These are phyloP conservation scores for Senecio squalidus DNA, from an alignment of 140 eudicot genomes.

Conservation along the genomic window DNA sequence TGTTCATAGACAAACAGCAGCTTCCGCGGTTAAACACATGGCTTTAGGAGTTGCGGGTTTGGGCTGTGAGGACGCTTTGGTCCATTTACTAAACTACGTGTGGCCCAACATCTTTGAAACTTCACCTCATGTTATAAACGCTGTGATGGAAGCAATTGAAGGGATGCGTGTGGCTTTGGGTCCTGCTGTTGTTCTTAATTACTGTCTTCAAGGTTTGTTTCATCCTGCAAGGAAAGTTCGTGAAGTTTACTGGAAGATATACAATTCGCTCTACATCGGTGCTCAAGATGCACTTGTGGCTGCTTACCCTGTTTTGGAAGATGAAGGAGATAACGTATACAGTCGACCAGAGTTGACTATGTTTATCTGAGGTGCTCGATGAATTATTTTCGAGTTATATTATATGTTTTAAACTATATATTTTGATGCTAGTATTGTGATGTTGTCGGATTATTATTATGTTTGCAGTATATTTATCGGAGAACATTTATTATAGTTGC, in stretches of 20 bases:
- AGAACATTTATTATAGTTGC: no score
- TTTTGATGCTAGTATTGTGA: no score
- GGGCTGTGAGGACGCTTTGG: conserved; percentile 90
- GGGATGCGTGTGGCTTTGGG: conserved; percentile 97
- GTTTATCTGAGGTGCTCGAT: conserved; percentile 58
- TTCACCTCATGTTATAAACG: conserved; percentile 89
- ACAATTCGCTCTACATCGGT: conserved; percentile 87
- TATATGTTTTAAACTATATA: no score
- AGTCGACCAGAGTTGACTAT: conserved; percentile 80
- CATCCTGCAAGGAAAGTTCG: conserved; percentile 98
- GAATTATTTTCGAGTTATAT: no score
- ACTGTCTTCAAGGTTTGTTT: conserved; percentile 88
- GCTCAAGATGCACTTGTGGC: conserved; percentile 94
- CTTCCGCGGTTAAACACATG: conserved; percentile 93
- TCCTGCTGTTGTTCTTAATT: conserved; percentile 75
- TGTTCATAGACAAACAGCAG: conserved; percentile 92
- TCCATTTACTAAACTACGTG: conserved; percentile 77
- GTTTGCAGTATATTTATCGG: no score
- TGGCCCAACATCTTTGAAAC: conserved; percentile 99
- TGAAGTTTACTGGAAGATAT: conserved; percentile 95
- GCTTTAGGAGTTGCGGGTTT: conserved; percentile 92
- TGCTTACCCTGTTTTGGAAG: conserved; percentile 75
- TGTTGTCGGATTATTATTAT: no score
- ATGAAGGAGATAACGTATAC: conserved; percentile 70
- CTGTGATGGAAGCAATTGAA: conserved; percentile 93